Evolutionary conservation across 148 eudicot species (phyloP), one percentile per base, ranked within the genome.

Genomic region (Amaranthus hypochondriacus): DNA sequence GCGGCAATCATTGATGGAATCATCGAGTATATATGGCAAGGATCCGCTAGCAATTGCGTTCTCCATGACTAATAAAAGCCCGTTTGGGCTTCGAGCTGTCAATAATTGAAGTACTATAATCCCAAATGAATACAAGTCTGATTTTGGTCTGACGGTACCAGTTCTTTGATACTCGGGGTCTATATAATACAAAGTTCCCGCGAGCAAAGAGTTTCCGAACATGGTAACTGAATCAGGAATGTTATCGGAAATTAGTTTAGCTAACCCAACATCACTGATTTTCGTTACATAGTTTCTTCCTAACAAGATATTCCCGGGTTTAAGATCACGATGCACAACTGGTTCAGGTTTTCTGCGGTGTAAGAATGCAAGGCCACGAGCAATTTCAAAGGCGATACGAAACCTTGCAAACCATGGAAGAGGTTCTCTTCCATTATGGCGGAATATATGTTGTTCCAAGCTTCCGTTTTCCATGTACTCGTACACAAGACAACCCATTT

Each of bases 131-230:
- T 86, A 92, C 9, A 92, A 70, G 75, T 92, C 97, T 55, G 97
- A 92, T 68, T 92, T 89, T n/a, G 95, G 87, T 55, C 92, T 61
- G 46, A 90, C 82, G 14, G 91, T 90, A 47, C 97, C 97, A 3
- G 95, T 92, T 78, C 97, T 83, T 52, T 88, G 96, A 73, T 89
- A 92, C 66, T 91, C 97, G 0, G 97, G 97, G 73, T 91, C 97
- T 76, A 87, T 86, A 66, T 91, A 91, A 63, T 65, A 81, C 48
- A 89, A 71, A 15, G 91, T 89, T 61, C 97, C 93, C 8, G 90
- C 93, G 43, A 89, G 60, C 49, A 82, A 44, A 51, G 91, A 87
- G 73, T 87, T 81, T 15, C 87, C 80, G 12, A 86, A 87, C 77
- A 83, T 81, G 47, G 93, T 89, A 5, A 89, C 66, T 42, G 84